Base-by-base conservation (phyloP, 805 yeast genomes). In the Zygoascus tannicola region DNA sequence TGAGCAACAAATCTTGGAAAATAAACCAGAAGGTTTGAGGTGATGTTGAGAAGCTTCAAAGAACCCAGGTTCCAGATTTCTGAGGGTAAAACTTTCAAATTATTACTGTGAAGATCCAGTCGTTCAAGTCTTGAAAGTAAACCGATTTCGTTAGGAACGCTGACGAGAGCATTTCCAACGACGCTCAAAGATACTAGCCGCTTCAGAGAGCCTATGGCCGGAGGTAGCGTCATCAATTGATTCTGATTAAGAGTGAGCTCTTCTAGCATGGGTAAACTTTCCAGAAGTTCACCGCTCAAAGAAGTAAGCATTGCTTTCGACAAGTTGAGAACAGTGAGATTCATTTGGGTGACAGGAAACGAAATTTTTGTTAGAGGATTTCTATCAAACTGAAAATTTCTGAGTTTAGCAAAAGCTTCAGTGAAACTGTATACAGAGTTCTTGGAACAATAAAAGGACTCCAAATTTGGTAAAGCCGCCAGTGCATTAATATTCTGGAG, bases 101-200 rank as follows among this genome's bases (percentile, higher is more conserved):
- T 87, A 62, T 90, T 90, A 35, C 84, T 76, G 62, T 90, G 96
- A 35, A 86, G 64, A 60, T 90, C 96, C 44, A 90, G 67, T 38
- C 73, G 68, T 54, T 74, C 78, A 50, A 90, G 69, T 23, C 75
- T 71, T 3, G 68, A 62, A 44, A 88, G 68, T 14, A 69, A 56
- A 2, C 85, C 80, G 28, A 92, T 73, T 10, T 76, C 73, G 2
- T 67, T 60, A 0, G 97, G 96, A 12, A 92, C 56, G 1, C 71
- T 61, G 44, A 81, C 82, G 45, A 92, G 64, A 52, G 84, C 83
- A 58, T 92, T 92, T 43, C 78, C 77, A 43, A 76, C 79, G 2
- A 80, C 69, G 2, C 95, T 84, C 32, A 92, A 66, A 47, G 75
- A 76, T 1, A 76, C 73, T 54, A 92, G 67, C 46, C 71, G 75